Base-by-base conservation (phyloP, 2,329 filamentous ascomycete species). In the Gaeumannomyces tritici region DNA sequence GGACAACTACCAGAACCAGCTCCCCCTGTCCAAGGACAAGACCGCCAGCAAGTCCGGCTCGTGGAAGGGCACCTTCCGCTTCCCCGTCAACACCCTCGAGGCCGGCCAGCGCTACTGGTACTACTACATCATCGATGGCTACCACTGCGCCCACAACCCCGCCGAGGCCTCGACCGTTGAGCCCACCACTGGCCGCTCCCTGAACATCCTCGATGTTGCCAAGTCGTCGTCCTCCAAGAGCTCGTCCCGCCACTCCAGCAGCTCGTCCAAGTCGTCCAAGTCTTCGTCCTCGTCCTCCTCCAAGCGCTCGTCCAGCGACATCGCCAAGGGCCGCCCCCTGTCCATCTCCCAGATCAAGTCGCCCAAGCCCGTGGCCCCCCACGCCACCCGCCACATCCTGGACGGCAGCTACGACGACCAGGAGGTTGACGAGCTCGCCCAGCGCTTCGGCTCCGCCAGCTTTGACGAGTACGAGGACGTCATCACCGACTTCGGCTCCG, bases 71-170 rank as follows among this genome's bases (percentile, higher is more conserved):
- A 96, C 91, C 72, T 97, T 99, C 83, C 89, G 91, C 80, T 97
- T 99, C 81, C 90, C 95, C 79, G 89, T 89, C 74, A 79, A 86
- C 66, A 93, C 91, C 64, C 85, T 98, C 71, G 88, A 93, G 81
- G 83, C 91, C 70, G 92, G 93, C 75, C 87, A 91, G 75, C 89
- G 93, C 74, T 98, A 98, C 87, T 99, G 95, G 95, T 99, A 98
- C 88, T 99, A 99, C 87, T 99, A 97, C 84, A 97, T 98, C 87
- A 95, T 98, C 77, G 95, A 99, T 76, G 95, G 95, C 70, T 97
- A 97, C 86, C 93, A 97, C 77, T 89, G 96, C 75, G 93, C 93
- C 65, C 93, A 98, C 84, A 95, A 98, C 80, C 93, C 93, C 69
- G 90, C 90, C 75, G 88, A 92, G 75, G 82, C 89, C 72, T 93